Evolutionary conservation across 2,329 filamentous ascomycete species (phyloP), one percentile per base, ranked within the genome.

Genomic region (Thelonectria rubi): DNA sequence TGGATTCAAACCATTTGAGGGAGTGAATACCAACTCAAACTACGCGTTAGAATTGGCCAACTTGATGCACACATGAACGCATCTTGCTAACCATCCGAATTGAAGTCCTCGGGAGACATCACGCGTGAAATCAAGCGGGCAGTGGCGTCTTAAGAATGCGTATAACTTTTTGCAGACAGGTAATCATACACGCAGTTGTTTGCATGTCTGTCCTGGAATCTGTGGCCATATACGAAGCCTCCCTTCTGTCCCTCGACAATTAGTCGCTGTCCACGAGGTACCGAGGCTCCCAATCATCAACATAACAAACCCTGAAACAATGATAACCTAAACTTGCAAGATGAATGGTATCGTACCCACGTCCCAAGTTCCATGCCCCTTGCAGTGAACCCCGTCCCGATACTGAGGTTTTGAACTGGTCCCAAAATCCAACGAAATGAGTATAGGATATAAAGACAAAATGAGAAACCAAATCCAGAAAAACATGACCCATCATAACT

Each of bases 191-290:
- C 55, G 55, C 57, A 47, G 55, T 30, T 54, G 39, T 30, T 63
- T 37, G 65, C 51, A 55, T 57, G 60, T 61, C 67, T 64, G 62
- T 51, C 53, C 67, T 57, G 60, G 52, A 61, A 50, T 64, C 46
- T 57, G 47, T 67, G 57, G 58, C 62, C 51, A 52, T 62, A 59
- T 60, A 49, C 62, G 24, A 26, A 18, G 21, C 51, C 55, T n/a
- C 30, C 57, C 50, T 70, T 59, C 48, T 60, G 58, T 58, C 59
- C 58, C 51, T 58, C 53, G 62, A 68, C 68, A 63, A 70, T 70
- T 67, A 72, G 67, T 64, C 68, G 65, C 65, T 68, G 67, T 68
- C 68, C 63, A 69, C 58, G 55, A 69, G 69, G 69, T 71, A 71
- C 72, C 66, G 60, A 52, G 60, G 66, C 66, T 61, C 69, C 63